A percentile compares a stretch with the other conserved stretches of the same genome.
phyloP scores from a whole-genome alignment of 352 stramenopile genomes.

The Globisporangium nagaii region DNA sequence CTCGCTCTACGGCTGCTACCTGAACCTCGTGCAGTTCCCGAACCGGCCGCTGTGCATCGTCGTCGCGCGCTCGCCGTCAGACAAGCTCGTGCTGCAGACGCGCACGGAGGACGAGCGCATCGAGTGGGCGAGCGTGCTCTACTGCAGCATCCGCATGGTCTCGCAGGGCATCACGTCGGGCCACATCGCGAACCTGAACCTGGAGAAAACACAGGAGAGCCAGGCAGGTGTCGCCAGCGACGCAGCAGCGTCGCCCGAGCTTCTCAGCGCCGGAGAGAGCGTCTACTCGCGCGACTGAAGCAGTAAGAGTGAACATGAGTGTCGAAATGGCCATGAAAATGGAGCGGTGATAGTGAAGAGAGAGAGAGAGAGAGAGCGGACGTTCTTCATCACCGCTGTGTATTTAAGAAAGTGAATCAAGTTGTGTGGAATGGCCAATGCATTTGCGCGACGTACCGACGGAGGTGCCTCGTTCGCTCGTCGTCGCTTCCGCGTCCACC shows the following conservation, averaged over 20 bases:
- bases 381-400: too few species aligned
- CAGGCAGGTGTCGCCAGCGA: not conserved
- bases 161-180: conserved; percentile 80
- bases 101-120: conserved; percentile 68
- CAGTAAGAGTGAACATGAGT: not conserved
- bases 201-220: conserved; percentile 28
- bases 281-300: not conserved
- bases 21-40: conserved; percentile 76
- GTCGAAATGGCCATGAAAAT: too few species aligned
- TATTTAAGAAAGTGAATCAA: too few species aligned
- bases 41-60: conserved; percentile 75
- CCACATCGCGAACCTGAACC: conserved; percentile 69
- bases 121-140: conserved; percentile 83
- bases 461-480: too few species aligned
- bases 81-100: conserved; percentile 81
- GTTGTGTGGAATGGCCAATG: too few species aligned
- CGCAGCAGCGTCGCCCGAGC: not conserved
- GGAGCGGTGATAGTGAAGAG: too few species aligned
- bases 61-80: conserved; percentile 73
- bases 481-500: too few species aligned
- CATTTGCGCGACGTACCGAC: too few species aligned
- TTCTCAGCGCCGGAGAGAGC: not conserved
- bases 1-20: conserved; percentile 75
- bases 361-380: too few species aligned
- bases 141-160: conserved; percentile 85